Percentiles rank a stretch among this genome's conserved stretches.
These are phyloP conservation scores for Thozetella sp. DNA, from an alignment of 495 filamentous ascomycete species.

Conservation along the genomic window DNA sequence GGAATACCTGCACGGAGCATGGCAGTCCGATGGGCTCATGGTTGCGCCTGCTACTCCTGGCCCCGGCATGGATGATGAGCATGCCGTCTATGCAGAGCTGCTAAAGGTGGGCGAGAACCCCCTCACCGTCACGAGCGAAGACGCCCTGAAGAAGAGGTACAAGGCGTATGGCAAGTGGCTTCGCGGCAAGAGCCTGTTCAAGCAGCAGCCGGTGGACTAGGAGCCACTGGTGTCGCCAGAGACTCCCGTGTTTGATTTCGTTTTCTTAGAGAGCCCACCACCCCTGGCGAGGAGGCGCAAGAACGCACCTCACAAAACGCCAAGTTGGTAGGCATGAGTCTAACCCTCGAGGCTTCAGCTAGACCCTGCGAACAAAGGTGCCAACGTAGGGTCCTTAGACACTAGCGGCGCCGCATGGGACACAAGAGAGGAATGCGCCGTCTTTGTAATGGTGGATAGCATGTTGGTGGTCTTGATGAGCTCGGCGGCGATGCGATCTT, in stretches of 20 bases:
- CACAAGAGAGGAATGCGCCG: slow-evolving; percentile 23
- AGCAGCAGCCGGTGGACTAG: slow-evolving; percentile 77
- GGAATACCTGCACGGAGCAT: slow-evolving; percentile 67
- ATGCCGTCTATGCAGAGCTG: slow-evolving; percentile 75
- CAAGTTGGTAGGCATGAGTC: slow-evolving; percentile 2
- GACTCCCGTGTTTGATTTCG: background rate
- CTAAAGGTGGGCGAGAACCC: slow-evolving; percentile 77
- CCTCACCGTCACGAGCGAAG: slow-evolving; percentile 83
- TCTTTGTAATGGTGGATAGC: slow-evolving; percentile 28
- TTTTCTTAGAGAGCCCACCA: background rate
- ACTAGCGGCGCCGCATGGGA: slow-evolving; percentile 35
- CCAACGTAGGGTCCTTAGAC: slow-evolving; percentile 40
- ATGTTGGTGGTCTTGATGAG: slow-evolving; percentile 37
- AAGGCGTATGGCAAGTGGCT: slow-evolving; percentile 96
- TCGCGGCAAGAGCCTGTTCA: slow-evolving; percentile 88
- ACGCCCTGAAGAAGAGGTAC: slow-evolving; percentile 87
- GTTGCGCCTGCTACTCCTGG: background rate
- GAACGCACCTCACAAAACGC: slow-evolving; percentile 9
- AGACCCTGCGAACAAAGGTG: slow-evolving; percentile 31
- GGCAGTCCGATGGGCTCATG: slow-evolving; percentile 39
- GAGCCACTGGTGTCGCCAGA: slow-evolving; percentile 11
- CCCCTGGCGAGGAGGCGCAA: slow-evolving; percentile 4
- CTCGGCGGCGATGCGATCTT: slow-evolving; percentile 40
- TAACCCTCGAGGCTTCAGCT: too few species aligned
- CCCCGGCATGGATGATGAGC: slow-evolving; percentile 60